Evolutionary conservation across 2,329 filamentous ascomycete genomes (phyloP), one percentile per base, ranked within the genome.

Genomic region (Aspergillus sergii): DNA sequence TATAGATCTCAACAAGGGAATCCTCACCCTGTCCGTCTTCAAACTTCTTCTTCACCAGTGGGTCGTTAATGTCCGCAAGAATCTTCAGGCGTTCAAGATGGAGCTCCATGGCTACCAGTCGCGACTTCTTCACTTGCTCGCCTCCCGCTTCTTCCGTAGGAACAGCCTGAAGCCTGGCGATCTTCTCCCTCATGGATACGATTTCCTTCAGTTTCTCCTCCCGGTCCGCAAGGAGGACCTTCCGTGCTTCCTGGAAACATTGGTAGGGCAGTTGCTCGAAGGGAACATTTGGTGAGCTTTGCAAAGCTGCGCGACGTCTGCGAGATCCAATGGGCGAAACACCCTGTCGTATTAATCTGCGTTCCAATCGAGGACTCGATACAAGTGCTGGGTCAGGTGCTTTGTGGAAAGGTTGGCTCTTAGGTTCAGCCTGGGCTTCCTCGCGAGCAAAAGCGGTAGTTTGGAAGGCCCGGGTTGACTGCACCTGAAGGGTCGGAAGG

Each of bases 181-280:
- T 91, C 76, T 89, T 88, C 64, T 84, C 84, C 57, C 89, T 80
- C 78, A 92, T 88, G 32, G 79, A 83, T 57, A 86, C 81, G 62
- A 99, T 94, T 72, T 89, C 83, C 64, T 84, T 81, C 57, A 98
- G 72, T 82, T 97, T 98, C 79, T 94, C 87, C 68, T 89, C 83
- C 46, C 94, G 88, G 76, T 99, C 95, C 60, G 87, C 87, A 59
- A 88, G 85, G 61, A 99, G 83, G 56, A 98, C 80, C 76, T 93
- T 92, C 66, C 94, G 88, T 46, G 95, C 95, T 81, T 97, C 94
- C 80, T 99, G 95, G 82, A 98, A 99, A 80, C 92, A 95, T 84
- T 98, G 94, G 81, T 96, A 99, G 21, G 95, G 95, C 69, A 99
- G 83, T 76, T 94, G 91, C 82, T 97, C 93, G 75, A 99, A 97